Base-by-base conservation (phyloP, 2,329 filamentous ascomycete genomes). In the Podosphaera leucotricha region DNA sequence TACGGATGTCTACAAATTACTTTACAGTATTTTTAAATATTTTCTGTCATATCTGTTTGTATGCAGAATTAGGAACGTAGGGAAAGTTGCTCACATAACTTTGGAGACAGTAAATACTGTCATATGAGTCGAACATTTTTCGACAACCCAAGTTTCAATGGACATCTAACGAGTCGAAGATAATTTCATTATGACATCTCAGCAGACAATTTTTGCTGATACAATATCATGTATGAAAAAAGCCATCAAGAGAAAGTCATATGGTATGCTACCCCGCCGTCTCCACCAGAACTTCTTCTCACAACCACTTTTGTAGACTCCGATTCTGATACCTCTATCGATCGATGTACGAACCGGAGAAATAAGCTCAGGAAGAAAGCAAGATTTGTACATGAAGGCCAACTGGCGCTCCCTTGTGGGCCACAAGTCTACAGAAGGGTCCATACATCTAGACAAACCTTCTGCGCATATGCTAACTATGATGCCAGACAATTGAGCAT, bases 301-400 rank as follows among this genome's bases (percentile, higher is more conserved):
- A 53, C 16, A 45, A 43, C 39, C 35, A 39, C 51, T 45, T 39
- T 44, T 46, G 35, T 61, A 85, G 81, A 83, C 49, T 82, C 77
- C 53, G 81, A 86, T 58, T 82, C 79, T 46, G 82, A 87, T 59
- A 75, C 76, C 47, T 71, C 74, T 44, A 75, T 84, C 53, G 69
- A 76, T 47, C 67, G 71, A 53, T 71, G 71, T 53, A 78, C 75
- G 46, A 85, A 85, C 60, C 76, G 80, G 55, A 80, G 79, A 48
- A 74, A 83, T 60, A 87, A 86, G 59, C 66, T 87, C 39, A 82
- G 85, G 65, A 80, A 75, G 59, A 71, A 74, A 53, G 76, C 81
- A 38, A 70, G 74, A 52, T 81, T 81, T 56, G 71, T 80, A 39
- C 76, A 72, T 53, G 68, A 75, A 55, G 80, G 80, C 46, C 75